Evolutionary conservation across 2,329 filamentous ascomycete species (phyloP).

Genomic region (Microthyrium microscopicum): DNA sequence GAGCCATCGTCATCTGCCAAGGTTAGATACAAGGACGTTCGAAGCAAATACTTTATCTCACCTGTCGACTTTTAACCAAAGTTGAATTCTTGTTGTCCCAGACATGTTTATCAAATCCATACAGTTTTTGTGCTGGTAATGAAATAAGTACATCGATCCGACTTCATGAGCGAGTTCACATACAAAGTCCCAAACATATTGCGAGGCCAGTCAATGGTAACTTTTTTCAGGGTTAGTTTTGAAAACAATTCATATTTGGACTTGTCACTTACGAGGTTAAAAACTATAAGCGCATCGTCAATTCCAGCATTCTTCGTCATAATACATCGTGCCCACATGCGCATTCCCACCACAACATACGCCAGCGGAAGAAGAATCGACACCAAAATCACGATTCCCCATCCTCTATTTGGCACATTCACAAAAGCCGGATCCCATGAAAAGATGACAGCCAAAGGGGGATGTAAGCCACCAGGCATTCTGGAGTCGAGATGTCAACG

Average conservation of each 20-base stretch:
- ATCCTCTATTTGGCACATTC: constrained; percentile 2
- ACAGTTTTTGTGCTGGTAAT: neutral
- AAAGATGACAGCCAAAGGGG: neutral
- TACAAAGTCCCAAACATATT: neutral
- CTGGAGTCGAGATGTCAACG: constrained; percentile 7
- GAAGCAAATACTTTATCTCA: too few species aligned
- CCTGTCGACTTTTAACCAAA: constrained; percentile 8
- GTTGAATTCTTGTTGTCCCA: constrained; percentile 1
- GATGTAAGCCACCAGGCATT: constrained; percentile 2
- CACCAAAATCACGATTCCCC: constrained; percentile 3
- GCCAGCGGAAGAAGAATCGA: constrained; percentile 9
- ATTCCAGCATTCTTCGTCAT: constrained; percentile 9
- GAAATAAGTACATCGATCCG: neutral
- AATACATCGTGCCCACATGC: constrained; percentile 10
- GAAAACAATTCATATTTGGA: neutral
- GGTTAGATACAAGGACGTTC: too few species aligned
- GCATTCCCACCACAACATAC: constrained; percentile 9
- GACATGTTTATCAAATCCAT: constrained; percentile 5
- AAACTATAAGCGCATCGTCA: constrained; percentile 12
- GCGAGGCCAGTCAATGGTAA: constrained; percentile 9
- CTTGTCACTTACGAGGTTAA: constrained; percentile 9
- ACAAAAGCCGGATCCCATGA: constrained; percentile 6
- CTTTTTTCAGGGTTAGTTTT: constrained; percentile 5
- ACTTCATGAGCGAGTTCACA: neutral
- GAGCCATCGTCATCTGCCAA: constrained; percentile 10